These are phyloP conservation scores for Ploettnerulaceae sp. DNA, from an alignment of 2,329 filamentous ascomycete species.

Conservation along the genomic window DNA sequence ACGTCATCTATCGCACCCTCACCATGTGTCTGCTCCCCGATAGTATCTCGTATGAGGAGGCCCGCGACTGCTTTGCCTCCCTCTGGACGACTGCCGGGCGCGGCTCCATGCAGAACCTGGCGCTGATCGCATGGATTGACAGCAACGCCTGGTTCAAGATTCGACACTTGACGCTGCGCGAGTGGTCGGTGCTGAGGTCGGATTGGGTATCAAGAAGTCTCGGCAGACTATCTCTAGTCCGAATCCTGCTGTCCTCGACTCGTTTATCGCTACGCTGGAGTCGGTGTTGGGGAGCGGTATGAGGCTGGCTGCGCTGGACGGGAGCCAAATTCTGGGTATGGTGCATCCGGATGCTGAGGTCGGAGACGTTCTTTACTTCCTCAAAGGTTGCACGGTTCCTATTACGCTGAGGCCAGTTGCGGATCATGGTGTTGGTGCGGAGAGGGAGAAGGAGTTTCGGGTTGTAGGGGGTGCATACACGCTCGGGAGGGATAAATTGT, in stretches of 20 bases:
- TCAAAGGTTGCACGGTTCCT: neutral
- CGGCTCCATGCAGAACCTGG: slow-evolving; percentile 3
- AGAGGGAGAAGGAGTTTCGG: neutral
- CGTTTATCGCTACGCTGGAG: neutral
- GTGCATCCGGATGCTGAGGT: neutral
- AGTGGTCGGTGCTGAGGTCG: slow-evolving; percentile 5
- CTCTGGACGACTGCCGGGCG: slow-evolving; percentile 8
- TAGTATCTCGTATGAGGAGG: neutral
- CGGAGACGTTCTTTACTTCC: neutral
- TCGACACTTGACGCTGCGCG: neutral
- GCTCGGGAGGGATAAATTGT: neutral
- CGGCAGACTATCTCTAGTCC: neutral
- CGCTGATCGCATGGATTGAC: slow-evolving; percentile 12
- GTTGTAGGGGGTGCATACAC: neutral
- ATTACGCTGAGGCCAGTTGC: neutral
- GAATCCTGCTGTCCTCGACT: neutral
- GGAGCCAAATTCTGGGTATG: neutral
- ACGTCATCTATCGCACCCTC: slow-evolving; percentile 2
- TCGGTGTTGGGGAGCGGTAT: neutral
- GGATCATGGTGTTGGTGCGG: too few species aligned
- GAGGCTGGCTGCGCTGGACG: neutral
- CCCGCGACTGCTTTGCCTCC: neutral
- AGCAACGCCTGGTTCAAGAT: slow-evolving; percentile 6
- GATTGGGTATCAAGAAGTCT: neutral
- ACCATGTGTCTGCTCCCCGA: slow-evolving; percentile 6